Evolutionary conservation across 495 filamentous ascomycete species (phyloP).

Genomic region (Daldinia decipiens): DNA sequence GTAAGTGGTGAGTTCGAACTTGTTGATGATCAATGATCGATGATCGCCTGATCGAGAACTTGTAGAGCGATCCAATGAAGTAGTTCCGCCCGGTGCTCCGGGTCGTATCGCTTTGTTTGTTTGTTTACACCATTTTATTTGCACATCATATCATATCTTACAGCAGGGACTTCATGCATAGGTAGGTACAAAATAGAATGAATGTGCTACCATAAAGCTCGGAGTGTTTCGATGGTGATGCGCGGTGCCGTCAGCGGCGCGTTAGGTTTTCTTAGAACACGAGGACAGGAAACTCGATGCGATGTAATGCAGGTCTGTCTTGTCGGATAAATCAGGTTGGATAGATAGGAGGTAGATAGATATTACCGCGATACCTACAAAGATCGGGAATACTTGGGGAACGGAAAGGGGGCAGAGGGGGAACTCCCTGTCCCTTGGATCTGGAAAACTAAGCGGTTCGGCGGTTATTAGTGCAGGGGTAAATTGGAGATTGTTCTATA

Average conservation of each 20-base stretch:
- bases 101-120: not conserved
- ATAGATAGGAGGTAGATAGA: no score
- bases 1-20: conserved; percentile 72
- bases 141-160: not conserved
- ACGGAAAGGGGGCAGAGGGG: not conserved
- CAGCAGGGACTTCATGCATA: not conserved
- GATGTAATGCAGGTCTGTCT: not conserved
- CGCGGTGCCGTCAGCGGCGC: not conserved
- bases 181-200: not conserved
- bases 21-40: conserved; percentile 11
- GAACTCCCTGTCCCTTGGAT: not conserved
- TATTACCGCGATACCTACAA: not conserved
- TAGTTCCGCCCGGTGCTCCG: not conserved
- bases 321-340: not conserved
- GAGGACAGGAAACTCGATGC: not conserved
- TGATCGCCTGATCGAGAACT: not conserved
- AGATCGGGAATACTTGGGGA: not conserved
- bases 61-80: not conserved
- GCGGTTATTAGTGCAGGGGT: not conserved
- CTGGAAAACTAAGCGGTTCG: not conserved
- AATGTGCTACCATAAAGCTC: not conserved
- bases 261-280: not conserved
- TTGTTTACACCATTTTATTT: not conserved
- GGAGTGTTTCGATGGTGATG: not conserved
- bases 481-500: not conserved